phyloP scores from a whole-genome alignment of 208 protist species.

The Wallacemonas sp. region DNA sequence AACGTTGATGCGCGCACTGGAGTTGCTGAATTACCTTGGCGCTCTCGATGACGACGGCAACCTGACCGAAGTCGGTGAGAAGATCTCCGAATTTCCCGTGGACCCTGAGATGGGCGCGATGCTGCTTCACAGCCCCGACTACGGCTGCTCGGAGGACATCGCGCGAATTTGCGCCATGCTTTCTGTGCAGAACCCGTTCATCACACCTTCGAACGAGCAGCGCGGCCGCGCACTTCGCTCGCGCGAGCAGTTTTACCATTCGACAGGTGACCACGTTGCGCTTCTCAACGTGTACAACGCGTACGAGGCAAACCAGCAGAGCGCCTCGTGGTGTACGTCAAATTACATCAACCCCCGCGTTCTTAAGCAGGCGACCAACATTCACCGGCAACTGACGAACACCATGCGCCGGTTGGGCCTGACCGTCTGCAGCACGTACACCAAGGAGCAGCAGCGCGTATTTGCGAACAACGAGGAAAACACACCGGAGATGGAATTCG shows the following conservation, averaged over 20 bases:
- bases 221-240: constrained; percentile 68
- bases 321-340: constrained; percentile 94
- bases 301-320: constrained; percentile 64
- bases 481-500: constrained; percentile 48
- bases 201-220: constrained; percentile 75
- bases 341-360: constrained; percentile 97
- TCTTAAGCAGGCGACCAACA: constrained; percentile 94
- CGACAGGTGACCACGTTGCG: constrained; percentile 97
- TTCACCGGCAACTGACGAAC: constrained; percentile 93
- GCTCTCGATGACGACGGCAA: constrained; percentile 98
- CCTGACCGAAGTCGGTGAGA: constrained; percentile 93
- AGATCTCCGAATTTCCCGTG: constrained; percentile 98
- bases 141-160: constrained; percentile 96
- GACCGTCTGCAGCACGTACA: constrained; percentile 65
- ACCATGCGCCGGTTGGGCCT: constrained; percentile 89
- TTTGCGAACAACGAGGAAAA: constrained; percentile 21
- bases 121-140: constrained; percentile 94
- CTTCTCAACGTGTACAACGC: constrained; percentile 93
- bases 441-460: constrained; percentile 24
- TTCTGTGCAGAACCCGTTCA: constrained; percentile 79
- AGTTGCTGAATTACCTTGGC: constrained; percentile 95
- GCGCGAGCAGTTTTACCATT: constrained; percentile 96
- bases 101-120: constrained; percentile 97
- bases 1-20: constrained; percentile 94
- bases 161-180: constrained; percentile 98